Evolutionary conservation across 176 grass and related monocot species (phyloP).

Genomic region (Bonia amplexicaulis): DNA sequence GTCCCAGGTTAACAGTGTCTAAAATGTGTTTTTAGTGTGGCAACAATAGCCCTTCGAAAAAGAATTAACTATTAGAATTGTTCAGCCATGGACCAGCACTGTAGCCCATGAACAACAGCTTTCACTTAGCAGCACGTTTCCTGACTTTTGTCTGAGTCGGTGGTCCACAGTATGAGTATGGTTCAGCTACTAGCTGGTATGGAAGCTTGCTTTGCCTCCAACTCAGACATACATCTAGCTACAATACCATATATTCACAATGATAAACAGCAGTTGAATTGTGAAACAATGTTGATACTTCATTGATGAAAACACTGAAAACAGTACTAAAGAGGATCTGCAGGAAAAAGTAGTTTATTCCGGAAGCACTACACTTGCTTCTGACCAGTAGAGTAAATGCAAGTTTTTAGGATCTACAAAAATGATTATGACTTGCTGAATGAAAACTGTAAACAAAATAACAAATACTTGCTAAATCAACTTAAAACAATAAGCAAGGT

Average conservation of each 20-base stretch:
- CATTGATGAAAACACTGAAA: neutral
- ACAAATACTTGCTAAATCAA: neutral
- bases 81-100: conserved; percentile 25
- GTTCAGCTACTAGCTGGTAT: neutral
- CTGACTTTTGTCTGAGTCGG: conserved; percentile 13
- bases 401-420: neutral
- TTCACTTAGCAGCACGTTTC: conserved; percentile 18
- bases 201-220: neutral
- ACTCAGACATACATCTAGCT: neutral
- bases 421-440: neutral
- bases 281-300: neutral
- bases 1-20: conserved; percentile 26
- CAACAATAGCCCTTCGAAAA: conserved; percentile 12
- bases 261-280: neutral
- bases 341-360: neutral
- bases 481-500: neutral
- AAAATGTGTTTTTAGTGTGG: conserved; percentile 16
- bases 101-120: conserved; percentile 16
- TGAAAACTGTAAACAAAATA: neutral
- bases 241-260: neutral
- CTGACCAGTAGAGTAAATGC: neutral
- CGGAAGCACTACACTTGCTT: neutral
- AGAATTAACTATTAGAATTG: conserved; percentile 9
- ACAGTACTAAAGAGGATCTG: neutral
- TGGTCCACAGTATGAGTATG: conserved; percentile 12